A percentile compares a stretch with the other conserved stretches of the same genome.
phyloP scores from a whole-genome alignment of 805 yeast species.

The Metschnikowia hibisci region DNA sequence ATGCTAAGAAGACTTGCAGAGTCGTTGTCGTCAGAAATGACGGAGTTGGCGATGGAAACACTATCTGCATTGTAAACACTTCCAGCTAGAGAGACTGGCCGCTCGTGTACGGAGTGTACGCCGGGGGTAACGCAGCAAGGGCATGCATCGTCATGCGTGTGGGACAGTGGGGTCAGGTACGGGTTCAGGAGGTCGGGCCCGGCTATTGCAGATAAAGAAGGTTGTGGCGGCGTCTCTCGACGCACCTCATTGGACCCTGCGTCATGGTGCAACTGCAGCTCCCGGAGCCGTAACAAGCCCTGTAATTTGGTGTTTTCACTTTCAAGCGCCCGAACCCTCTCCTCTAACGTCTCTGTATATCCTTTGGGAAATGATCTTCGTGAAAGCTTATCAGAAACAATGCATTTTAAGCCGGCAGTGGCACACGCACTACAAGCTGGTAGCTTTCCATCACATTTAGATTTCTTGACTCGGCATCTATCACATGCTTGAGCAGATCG shows the following conservation, averaged over 20 bases:
- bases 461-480: slow-evolving; percentile 77
- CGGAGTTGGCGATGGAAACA: slow-evolving; percentile 31
- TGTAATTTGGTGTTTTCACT: slow-evolving; percentile 69
- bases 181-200: slow-evolving; percentile 7
- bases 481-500: slow-evolving; percentile 91
- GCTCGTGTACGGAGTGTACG: slow-evolving; percentile 50
- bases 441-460: slow-evolving; percentile 71
- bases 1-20: slow-evolving; percentile 27
- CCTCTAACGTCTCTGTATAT: slow-evolving; percentile 85
- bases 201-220: neutral
- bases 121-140: slow-evolving; percentile 39
- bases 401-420: slow-evolving; percentile 81
- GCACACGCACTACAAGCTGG: slow-evolving; percentile 76
- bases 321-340: slow-evolving; percentile 80
- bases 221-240: neutral
- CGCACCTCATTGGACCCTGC: slow-evolving; percentile 2
- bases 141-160: slow-evolving; percentile 37
- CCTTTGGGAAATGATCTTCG: slow-evolving; percentile 89
- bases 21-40: slow-evolving; percentile 39
- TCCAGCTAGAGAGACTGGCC: slow-evolving; percentile 66
- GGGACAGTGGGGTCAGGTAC: slow-evolving; percentile 8
- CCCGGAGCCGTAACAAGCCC: slow-evolving; percentile 60
- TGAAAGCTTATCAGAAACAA: slow-evolving; percentile 80
- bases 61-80: slow-evolving; percentile 42
- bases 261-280: slow-evolving; percentile 45